Base-by-base conservation (phyloP, 2,329 filamentous ascomycete species). In the Arthrobotrys conoides region DNA sequence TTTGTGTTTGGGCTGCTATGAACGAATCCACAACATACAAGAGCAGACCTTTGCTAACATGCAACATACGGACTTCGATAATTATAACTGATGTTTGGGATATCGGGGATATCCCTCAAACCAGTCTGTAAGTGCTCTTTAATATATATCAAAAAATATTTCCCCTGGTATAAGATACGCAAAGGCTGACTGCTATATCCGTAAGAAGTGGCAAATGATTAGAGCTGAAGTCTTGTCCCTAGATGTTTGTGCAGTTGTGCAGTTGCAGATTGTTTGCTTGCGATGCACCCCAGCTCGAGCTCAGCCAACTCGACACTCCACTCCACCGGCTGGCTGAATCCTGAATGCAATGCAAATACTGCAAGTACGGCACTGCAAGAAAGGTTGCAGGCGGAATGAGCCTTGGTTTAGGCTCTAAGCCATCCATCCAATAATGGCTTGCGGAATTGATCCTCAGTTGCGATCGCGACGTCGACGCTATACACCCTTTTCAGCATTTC, bases 151-250 rank as follows among this genome's bases (percentile, higher is more conserved):
- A 59, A 33, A 57, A 36, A 10, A 10, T 57, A 8, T 9, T 9
- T 20, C 9, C 5, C 9, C 2, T 2, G 5, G 8, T 10, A 57
- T n/a, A n/a, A 18, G 18, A 8, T 36, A 36, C 16, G 18, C n/a
- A 22, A 20, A 38, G 53, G 53, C 53, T 59, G 53, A 59, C 10
- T 36, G n/a, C 10, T 59, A 8, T n/a, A 38, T 30, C 3, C 27
- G 18, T 59, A 59, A 59, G 22, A 18, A 16, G 57, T 61, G 57
- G 57, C 57, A 61, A 61, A 44, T 4, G 0, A 2, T 41, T 27
- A 2, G 36, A 44, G 36, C 57, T 61, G 57, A 59, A 38, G 10
- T 44, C 1, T 9, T n/a, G n/a, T n/a, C n/a, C n/a, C 5, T 3
- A n/a, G 6, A 18, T 2, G 36, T 27, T 41, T 61, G 36, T 44